These are phyloP conservation scores for Sabuloglossum arenarium DNA, from an alignment of 495 filamentous ascomycete species.

Conservation along the genomic window DNA sequence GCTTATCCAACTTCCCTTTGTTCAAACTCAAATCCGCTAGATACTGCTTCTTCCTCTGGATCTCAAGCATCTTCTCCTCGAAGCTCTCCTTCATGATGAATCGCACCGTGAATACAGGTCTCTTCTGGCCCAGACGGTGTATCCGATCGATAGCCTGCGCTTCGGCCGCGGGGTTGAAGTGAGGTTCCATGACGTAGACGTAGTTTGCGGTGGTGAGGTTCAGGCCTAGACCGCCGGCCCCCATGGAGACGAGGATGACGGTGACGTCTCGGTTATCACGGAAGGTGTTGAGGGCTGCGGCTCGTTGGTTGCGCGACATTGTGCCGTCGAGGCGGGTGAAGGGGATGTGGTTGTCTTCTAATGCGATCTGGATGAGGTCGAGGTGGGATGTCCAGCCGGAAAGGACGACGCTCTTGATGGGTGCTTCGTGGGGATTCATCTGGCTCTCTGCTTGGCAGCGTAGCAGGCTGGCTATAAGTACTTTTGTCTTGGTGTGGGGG, in stretches of 20 bases:
- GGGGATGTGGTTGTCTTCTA: conserved; percentile 40
- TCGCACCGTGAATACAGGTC: conserved; percentile 57
- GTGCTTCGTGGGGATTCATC: conserved; percentile 32
- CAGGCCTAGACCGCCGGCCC: conserved; percentile 75
- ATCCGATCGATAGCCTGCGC: conserved; percentile 89
- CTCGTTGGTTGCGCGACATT: conserved; percentile 53
- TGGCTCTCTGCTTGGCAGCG: conserved; percentile 36
- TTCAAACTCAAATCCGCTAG: conserved; percentile 74
- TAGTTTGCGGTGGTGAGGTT: conserved; percentile 72
- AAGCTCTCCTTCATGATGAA: conserved; percentile 83
- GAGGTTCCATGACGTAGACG: conserved; percentile 94
- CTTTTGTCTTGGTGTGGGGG: conserved; percentile 77
- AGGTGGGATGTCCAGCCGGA: conserved; percentile 87
- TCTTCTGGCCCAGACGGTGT: conserved; percentile 77
- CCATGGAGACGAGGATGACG: conserved; percentile 79
- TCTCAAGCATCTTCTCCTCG: conserved; percentile 76
- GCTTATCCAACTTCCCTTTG: conserved; percentile 43
- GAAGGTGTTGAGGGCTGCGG: conserved; percentile 52
- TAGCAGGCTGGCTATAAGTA: conserved; percentile 47
- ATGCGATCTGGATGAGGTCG: conserved; percentile 75
- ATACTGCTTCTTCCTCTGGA: conserved; percentile 80
- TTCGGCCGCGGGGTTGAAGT: conserved; percentile 89
- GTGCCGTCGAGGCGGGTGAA: conserved; percentile 77
- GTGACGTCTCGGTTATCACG: conserved; percentile 47
- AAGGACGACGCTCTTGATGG: conserved; percentile 81